phyloP scores from a whole-genome alignment of 441 rosid genomes.

The Brassica balearica region DNA sequence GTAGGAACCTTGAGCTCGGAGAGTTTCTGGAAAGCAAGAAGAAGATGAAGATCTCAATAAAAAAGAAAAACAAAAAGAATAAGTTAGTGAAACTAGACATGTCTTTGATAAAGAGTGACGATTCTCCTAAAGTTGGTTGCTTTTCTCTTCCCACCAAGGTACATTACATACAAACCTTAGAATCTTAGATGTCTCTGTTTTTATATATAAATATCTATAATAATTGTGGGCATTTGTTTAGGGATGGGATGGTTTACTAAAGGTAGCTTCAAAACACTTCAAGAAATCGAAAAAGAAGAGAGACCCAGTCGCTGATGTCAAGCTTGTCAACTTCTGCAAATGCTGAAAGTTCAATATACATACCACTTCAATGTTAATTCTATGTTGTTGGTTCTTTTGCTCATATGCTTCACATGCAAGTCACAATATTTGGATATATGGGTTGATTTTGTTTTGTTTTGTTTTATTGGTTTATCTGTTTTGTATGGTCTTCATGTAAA shows the following conservation, averaged over 20 bases:
- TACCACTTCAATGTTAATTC: background rate
- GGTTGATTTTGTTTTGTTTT: background rate
- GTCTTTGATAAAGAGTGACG: slow-evolving; percentile 4
- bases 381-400: background rate
- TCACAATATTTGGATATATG: background rate
- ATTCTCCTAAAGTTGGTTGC: slow-evolving; percentile 51
- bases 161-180: background rate
- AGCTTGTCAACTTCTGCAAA: slow-evolving; percentile 57
- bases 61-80: slow-evolving; percentile 44
- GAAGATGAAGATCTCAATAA: slow-evolving; percentile 19
- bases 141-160: slow-evolving; percentile 56
- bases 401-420: background rate
- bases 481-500: background rate
- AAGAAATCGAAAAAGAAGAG: slow-evolving; percentile 59
- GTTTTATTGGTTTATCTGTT: background rate
- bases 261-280: slow-evolving; percentile 77
- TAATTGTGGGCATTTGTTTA: slow-evolving; percentile 27
- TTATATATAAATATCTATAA: background rate
- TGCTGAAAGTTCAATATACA: slow-evolving; percentile 8
- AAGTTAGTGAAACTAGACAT: slow-evolving; percentile 18
- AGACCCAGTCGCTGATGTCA: slow-evolving; percentile 46
- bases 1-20: slow-evolving; percentile 47
- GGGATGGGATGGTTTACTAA: slow-evolving; percentile 74
- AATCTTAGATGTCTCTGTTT: background rate
- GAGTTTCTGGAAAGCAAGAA: slow-evolving; percentile 30